Conservation (phyloP, 169 alveolate genomes). For the Theileria annulata region DNA sequence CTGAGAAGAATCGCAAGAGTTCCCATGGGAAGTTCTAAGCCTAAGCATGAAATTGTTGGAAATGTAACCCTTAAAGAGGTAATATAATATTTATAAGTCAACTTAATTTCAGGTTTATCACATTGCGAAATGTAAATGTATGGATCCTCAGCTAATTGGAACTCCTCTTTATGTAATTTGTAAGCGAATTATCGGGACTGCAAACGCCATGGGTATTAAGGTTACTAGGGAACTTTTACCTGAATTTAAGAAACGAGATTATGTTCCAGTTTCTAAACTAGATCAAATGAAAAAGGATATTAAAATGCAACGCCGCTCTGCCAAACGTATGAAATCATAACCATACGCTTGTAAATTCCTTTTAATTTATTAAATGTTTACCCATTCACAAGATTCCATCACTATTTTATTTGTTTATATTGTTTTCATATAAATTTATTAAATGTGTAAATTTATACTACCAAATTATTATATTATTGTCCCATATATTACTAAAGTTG, state of each 20-base stretch:
- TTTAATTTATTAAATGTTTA: neutral
- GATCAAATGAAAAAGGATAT: conserved; percentile 81
- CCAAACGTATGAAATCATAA: conserved; percentile 26
- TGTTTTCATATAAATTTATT: neutral
- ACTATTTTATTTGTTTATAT: neutral
- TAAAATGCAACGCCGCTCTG: conserved; percentile 55
- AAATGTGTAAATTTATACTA: neutral
- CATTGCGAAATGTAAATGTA: conserved; percentile 82
- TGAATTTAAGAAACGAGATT: conserved; percentile 79
- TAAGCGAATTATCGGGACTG: conserved; percentile 70
- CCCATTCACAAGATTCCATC: neutral
- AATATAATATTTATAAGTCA: neutral
- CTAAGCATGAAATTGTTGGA: conserved; percentile 83
- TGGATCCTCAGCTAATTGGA: conserved; percentile 83
- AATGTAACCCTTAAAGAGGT: conserved; percentile 85
- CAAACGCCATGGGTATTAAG: conserved; percentile 77
- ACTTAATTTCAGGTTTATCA: conserved; percentile 75
- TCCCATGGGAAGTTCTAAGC: conserved; percentile 82
- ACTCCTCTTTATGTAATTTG: conserved; percentile 73
- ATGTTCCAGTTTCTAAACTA: conserved; percentile 73
- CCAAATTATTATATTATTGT: neutral
- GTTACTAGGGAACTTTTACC: conserved; percentile 77
- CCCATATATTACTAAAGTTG: neutral
- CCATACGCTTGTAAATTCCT: neutral
- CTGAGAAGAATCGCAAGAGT: conserved; percentile 84